Evolutionary conservation across 2,329 filamentous ascomycete genomes (phyloP), one percentile per base, ranked within the genome.

Genomic region (Phaeosphaeria sp.): DNA sequence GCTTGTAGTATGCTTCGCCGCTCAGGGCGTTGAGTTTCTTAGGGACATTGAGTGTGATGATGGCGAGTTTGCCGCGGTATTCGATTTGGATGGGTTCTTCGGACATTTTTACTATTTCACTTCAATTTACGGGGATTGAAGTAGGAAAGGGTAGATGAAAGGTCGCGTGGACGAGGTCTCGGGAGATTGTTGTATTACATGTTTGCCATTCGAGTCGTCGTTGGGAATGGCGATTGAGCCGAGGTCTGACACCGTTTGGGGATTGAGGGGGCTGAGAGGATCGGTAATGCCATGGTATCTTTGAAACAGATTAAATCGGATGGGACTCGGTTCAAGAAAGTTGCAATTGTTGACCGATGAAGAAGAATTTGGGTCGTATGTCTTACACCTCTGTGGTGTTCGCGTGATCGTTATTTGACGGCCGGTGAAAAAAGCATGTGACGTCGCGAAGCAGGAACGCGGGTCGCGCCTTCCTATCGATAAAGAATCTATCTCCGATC

Each of bases 1-100:
- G 84, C 27, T 88, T 84, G 76, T 91, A 96, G 82, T 97, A 98
- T 51, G 89, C 84, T 60, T 86, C 80, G 69, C 86, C 83, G 58
- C 81, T 85, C 51, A 97, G 80, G 30, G 94, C 92, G 77, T 96
- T 96, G 77, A 98, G 91, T 81, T 97, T 97, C 74, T 88, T 86
- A 53, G 89, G 86, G 51, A 91, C 90, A 79, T 93, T 89, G 74
- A 99, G 89, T 18, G 92, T 97, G 77, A 99, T 89, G 73, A 93
- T 87, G 71, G 94, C 92, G 63, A 93, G 80, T 58, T 88, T 88
- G 76, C 86, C 89, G 68, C 83, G 81, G 76, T 88, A 91, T 60
- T 87, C 83, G 68, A 91, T 73, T 47, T 82, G 83, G 58, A 89
- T 82, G 50, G 78, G 75, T 61, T 86, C 77, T 55, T 82, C 77